Conservation (phyloP, 2,329 filamentous ascomycete genomes). For the Alternaria atra region DNA sequence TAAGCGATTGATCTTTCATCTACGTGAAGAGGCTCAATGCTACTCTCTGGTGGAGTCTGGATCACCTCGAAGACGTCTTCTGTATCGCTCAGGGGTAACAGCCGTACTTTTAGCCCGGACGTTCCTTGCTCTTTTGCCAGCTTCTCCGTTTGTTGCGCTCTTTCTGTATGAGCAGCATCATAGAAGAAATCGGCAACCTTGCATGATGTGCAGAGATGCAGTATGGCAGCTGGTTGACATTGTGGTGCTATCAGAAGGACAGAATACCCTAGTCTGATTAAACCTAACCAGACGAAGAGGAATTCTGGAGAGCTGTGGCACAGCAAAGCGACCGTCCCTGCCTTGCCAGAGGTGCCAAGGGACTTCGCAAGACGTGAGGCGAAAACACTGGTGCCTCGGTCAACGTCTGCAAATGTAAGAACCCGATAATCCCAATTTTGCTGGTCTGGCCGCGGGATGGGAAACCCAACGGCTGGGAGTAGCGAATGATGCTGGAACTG, state of each 20-base stretch:
- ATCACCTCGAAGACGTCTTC: conserved; percentile 37
- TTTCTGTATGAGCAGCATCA: conserved; percentile 53
- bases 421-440: conserved; percentile 38
- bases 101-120: conserved; percentile 14
- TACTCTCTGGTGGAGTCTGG: conserved; percentile 13
- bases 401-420: conserved; percentile 51
- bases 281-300: conserved; percentile 67
- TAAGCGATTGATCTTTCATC: conserved; percentile 60
- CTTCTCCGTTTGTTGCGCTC: conserved; percentile 39
- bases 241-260: conserved; percentile 67
- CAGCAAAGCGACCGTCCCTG: conserved; percentile 61
- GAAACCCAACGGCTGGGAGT: conserved; percentile 62
- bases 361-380: conserved; percentile 42
- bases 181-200: conserved; percentile 57
- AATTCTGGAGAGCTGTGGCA: conserved; percentile 67
- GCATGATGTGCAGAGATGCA: conserved; percentile 62
- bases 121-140: conserved; percentile 21
- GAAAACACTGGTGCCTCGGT: conserved; percentile 46
- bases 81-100: conserved; percentile 26
- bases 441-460: conserved; percentile 38
- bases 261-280: conserved; percentile 64
- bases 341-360: conserved; percentile 20
- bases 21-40: conserved; percentile 17
- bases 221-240: conserved; percentile 58
- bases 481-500: conserved; percentile 55